Evolutionary conservation across 2,329 filamentous ascomycete species (phyloP).

Genomic region (Diaporthe amygdali): DNA sequence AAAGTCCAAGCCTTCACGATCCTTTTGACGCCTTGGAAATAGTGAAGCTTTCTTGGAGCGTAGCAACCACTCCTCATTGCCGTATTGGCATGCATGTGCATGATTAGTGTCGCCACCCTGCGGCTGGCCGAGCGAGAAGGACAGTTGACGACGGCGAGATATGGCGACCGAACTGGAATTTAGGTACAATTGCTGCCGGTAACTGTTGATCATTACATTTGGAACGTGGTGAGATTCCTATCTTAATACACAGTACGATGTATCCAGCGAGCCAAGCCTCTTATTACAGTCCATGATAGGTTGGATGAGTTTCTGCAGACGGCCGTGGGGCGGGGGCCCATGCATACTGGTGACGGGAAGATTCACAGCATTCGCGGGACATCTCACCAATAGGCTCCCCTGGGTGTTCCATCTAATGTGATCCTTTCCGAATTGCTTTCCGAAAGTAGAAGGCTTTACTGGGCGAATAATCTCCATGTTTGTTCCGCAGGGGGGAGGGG

Average conservation of each 20-base stretch:
- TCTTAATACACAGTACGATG: neutral
- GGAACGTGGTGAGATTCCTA: neutral
- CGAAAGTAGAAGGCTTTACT: neutral
- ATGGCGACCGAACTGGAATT: neutral
- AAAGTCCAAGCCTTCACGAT: neutral
- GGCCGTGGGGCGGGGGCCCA: neutral
- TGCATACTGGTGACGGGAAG: neutral
- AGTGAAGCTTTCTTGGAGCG: neutral
- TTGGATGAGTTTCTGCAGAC: neutral
- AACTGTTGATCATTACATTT: neutral
- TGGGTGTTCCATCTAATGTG: neutral
- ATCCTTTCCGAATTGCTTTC: neutral
- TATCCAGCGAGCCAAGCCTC: neutral
- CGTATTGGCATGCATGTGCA: slow-evolving; percentile 3
- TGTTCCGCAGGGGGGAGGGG: neutral
- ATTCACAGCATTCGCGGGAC: neutral
- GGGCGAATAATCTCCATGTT: neutral
- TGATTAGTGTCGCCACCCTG: neutral
- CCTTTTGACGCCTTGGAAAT: neutral
- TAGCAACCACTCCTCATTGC: neutral
- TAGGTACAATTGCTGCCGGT: neutral
- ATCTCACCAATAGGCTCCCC: neutral
- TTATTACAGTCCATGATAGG: neutral
- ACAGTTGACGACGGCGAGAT: neutral
- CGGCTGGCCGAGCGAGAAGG: neutral